A percentile compares a stretch with the other conserved stretches of the same genome.
These are phyloP conservation scores for Margaritispora aquatica DNA, from an alignment of 495 filamentous ascomycete species.

Conservation along the genomic window DNA sequence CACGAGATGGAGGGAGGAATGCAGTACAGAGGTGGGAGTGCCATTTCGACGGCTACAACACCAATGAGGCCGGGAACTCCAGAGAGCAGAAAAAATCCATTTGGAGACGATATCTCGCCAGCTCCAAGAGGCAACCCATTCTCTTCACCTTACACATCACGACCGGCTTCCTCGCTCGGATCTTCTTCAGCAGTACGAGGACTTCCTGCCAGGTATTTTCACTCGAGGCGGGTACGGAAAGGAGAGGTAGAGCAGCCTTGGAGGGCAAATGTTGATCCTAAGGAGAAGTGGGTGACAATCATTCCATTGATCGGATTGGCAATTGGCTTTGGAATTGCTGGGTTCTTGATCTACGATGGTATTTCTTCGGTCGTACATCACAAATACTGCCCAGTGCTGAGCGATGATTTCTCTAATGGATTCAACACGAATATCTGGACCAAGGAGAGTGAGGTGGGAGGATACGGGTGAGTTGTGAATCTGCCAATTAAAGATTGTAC, in stretches of 20 bases:
- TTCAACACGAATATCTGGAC: constrained; percentile 62
- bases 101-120: constrained; percentile 23
- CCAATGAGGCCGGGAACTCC: constrained; percentile 23
- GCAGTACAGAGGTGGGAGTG: constrained; percentile 12
- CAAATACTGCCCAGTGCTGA: constrained; percentile 65
- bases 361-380: constrained; percentile 61
- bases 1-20: constrained; percentile 12
- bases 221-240: constrained; percentile 65
- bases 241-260: constrained; percentile 66
- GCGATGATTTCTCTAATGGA: constrained; percentile 59
- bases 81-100: constrained; percentile 24
- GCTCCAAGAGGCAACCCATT: constrained; percentile 44
- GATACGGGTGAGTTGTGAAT: constrained; percentile 61
- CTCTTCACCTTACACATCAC: constrained; percentile 46
- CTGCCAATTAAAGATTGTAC: constrained; percentile 10
- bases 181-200: constrained; percentile 38
- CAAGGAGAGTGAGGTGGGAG: constrained; percentile 71
- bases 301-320: constrained; percentile 63
- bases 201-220: constrained; percentile 56
- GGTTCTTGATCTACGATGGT: constrained; percentile 66
- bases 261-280: constrained; percentile 60
- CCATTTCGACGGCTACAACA: constrained; percentile 17
- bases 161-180: constrained; percentile 45
- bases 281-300: constrained; percentile 81
- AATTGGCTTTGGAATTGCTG: constrained; percentile 59